Base-by-base conservation (phyloP, 768 basidiomycete genomes). In the Mycena latifolia region DNA sequence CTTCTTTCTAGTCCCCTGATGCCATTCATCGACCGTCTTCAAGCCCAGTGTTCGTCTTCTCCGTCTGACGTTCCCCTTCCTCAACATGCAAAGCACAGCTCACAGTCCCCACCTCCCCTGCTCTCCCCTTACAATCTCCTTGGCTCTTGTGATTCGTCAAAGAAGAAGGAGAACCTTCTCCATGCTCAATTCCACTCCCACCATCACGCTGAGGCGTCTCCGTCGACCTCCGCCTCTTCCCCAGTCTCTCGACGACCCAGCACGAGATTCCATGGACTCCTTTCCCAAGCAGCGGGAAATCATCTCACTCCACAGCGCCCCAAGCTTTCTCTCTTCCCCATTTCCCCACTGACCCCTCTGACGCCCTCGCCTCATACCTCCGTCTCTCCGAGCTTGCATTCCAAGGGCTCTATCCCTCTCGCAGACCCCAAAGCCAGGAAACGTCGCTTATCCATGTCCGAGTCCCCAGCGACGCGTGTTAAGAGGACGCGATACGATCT, bases 321-420 rank as follows among this genome's bases (percentile, higher is more conserved):
- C 1, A 24, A 12, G 18, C 35, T 48, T 43, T 12, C 43, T 18
- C 56, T 33, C 48, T 54, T 58, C 35, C 60, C 66, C 6, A 63
- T 77, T 15, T 76, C 76, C 2, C 76, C 78, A 31, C 70, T 79
- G 46, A 76, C 74, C 20, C 77, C 77, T 27, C 65, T 77, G 20
- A 75, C 77, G 0, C 73, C 75, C 15, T 63, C 47, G 15, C 71
- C 67, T 7, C 39, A 27, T 37, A 51, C 60, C 18, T 43, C 46
- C 2, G 10, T 11, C 2, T 33, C 48, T 12, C 25, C 63, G 57
- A 4, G 48, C 72, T 1, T 11, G n/a, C 18, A 33, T 29, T 14
- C 72, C 65, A 65, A 70, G 74, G 24, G 63, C 45, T 28, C 51
- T 73, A 20, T 28, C 20, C 64, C 65, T 6, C 29, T 68, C 22